Evolutionary conservation across 345 rosid species (phyloP).

Genomic region (Gossypium longicalyx): DNA sequence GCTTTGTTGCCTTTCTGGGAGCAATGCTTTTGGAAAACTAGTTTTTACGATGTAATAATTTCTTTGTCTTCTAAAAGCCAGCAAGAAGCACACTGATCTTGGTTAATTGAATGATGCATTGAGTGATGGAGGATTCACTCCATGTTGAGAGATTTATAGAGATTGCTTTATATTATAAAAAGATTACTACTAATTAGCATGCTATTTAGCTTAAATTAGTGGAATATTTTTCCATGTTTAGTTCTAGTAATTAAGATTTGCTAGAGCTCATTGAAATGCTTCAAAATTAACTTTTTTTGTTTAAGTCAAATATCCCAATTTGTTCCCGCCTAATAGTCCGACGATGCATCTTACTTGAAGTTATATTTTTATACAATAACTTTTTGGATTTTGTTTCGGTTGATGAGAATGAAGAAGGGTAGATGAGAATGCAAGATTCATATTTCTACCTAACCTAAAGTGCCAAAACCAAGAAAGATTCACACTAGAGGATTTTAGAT

Average conservation of each 20-base stretch:
- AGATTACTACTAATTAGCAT: background rate
- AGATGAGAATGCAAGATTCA: constrained; percentile 3
- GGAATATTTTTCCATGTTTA: background rate
- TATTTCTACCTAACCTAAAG: background rate
- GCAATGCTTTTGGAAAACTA: background rate
- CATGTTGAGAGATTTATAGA: background rate
- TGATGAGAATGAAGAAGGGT: constrained; percentile 1
- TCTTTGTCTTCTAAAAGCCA: background rate
- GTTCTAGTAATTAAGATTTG: background rate
- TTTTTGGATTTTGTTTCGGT: constrained; percentile 14
- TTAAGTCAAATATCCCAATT: background rate
- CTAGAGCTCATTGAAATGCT: background rate
- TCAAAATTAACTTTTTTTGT: background rate
- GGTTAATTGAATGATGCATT: constrained; percentile 5
- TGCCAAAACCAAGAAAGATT: constrained; percentile 16
- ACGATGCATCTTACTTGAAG: background rate
- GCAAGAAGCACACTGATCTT: background rate
- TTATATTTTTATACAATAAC: constrained; percentile 5
- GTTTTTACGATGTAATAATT: background rate
- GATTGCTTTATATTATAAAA: background rate
- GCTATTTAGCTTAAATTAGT: background rate
- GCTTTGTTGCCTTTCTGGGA: background rate
- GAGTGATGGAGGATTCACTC: background rate
- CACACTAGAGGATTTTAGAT: background rate
- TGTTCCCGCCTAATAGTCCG: background rate